These are phyloP conservation scores for Lachnum nothofagi DNA, from an alignment of 2,329 filamentous ascomycete genomes.

Conservation along the genomic window DNA sequence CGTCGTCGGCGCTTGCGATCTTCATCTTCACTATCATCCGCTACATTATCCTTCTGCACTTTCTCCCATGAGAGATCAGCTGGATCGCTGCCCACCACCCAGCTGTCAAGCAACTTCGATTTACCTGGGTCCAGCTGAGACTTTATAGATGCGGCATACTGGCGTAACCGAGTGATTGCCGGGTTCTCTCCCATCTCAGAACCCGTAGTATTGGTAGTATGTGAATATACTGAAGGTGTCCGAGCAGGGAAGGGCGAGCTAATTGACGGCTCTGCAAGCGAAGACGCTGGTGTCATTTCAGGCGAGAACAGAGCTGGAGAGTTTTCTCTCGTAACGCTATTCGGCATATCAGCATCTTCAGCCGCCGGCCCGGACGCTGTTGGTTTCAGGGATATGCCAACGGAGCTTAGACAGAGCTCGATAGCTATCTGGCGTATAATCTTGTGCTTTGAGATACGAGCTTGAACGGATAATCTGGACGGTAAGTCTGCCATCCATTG, in stretches of 20 bases:
- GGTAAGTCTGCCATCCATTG: conserved; percentile 31
- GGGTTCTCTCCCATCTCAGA: conserved; percentile 29
- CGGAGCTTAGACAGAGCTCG: conserved; percentile 30
- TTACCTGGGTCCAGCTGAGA: conserved; percentile 25
- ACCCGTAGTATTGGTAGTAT: conserved; percentile 15
- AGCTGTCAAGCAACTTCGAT: conserved; percentile 33
- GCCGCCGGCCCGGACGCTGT: not conserved
- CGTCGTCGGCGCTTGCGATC: conserved; percentile 16
- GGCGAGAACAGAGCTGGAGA: conserved; percentile 20
- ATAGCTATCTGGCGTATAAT: conserved; percentile 27
- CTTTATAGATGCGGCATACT: conserved; percentile 32
- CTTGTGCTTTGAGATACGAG: conserved; percentile 29
- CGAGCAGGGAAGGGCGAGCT: not conserved
- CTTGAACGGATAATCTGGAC: conserved; percentile 16
- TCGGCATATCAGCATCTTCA: conserved; percentile 3
- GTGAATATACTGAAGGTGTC: conserved; percentile 28
- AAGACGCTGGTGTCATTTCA: conserved; percentile 12
- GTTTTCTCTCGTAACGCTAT: conserved; percentile 9
- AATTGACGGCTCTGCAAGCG: conserved; percentile 14
- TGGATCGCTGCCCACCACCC: conserved; percentile 35
- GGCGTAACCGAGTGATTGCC: conserved; percentile 33
- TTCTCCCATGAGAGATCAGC: conserved; percentile 31
- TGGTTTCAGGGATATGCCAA: conserved; percentile 25
- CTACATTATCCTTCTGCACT: conserved; percentile 12
- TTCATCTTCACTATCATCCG: conserved; percentile 21